These are phyloP conservation scores for Dictyostelium citrinum DNA, from an alignment of 78 protist genomes.

Conservation along the genomic window DNA sequence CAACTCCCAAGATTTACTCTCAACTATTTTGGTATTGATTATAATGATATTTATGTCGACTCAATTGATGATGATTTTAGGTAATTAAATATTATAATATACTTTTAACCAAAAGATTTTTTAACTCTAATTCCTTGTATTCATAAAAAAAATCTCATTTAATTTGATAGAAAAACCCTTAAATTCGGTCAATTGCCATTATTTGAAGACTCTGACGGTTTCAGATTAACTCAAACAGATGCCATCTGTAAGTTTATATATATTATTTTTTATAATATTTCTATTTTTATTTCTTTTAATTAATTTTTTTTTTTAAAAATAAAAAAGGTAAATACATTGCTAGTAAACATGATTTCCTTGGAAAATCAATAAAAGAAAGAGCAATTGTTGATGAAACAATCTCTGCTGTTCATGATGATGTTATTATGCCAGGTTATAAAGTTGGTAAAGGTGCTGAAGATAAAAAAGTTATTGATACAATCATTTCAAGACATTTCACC, in stretches of 20 bases:
- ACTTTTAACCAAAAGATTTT: too few relatives aligned
- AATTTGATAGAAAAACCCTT: background rate
- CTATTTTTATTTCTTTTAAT: background rate
- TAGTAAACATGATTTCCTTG: background rate
- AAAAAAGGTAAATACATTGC: background rate
- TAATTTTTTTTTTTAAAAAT: background rate
- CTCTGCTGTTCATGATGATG: background rate
- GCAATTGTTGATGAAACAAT: constrained; percentile 7
- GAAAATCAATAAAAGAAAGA: background rate
- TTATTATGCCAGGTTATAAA: background rate
- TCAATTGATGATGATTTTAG: background rate
- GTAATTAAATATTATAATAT: too few relatives aligned
- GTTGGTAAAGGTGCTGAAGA: constrained; percentile 28
- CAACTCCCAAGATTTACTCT: background rate
- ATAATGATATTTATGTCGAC: background rate
- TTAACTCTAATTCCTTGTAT: too few relatives aligned
- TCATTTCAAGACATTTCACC: background rate
- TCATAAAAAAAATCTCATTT: too few relatives aligned
- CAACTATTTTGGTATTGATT: background rate
- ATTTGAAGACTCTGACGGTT: background rate
- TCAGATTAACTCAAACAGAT: constrained; percentile 3
- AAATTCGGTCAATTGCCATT: constrained; percentile 8
- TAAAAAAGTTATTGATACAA: background rate
- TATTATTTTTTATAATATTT: background rate
- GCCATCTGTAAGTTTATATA: background rate